A percentile compares a stretch with the other conserved stretches of the same genome.
phyloP scores from a whole-genome alignment of 2,329 filamentous ascomycete species.

The Aspergillus luchuensis region DNA sequence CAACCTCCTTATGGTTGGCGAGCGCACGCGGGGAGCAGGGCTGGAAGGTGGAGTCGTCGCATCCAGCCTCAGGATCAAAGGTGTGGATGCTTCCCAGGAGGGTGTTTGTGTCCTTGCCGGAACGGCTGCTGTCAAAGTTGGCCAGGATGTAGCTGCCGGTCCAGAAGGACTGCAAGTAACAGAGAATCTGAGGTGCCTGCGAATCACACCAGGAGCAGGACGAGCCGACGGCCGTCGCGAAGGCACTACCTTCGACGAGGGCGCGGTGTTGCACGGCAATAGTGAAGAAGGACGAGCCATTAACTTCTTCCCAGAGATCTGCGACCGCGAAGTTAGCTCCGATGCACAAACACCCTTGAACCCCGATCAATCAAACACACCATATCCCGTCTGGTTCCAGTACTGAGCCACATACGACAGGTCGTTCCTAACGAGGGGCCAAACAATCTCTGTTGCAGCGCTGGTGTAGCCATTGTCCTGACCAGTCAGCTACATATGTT shows the following conservation, averaged over 20 bases:
- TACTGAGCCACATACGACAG: conserved; percentile 64
- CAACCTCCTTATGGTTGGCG: conserved; percentile 73
- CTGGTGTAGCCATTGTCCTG: conserved; percentile 57
- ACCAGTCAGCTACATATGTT: conserved; percentile 1
- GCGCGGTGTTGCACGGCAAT: conserved; percentile 68
- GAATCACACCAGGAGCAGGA: conserved; percentile 62
- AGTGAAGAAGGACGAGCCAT: conserved; percentile 78
- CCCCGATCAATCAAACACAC: conserved; percentile 11
- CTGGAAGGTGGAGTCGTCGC: conserved; percentile 65
- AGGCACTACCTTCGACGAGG: conserved; percentile 58
- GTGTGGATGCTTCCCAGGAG: conserved; percentile 55
- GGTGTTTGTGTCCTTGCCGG: conserved; percentile 72
- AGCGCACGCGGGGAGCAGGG: conserved; percentile 70
- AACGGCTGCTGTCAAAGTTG: conserved; percentile 66
- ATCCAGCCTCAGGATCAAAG: conserved; percentile 38
- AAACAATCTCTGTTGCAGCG: conserved; percentile 60
- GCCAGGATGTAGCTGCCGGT: conserved; percentile 62
- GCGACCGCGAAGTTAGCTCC: background rate
- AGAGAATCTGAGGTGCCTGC: conserved; percentile 70
- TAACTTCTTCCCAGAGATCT: conserved; percentile 80
- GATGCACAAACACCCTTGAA: background rate
- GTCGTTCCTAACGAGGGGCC: conserved; percentile 76
- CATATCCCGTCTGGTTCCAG: conserved; percentile 63
- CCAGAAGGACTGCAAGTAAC: conserved; percentile 77
- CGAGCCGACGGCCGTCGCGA: conserved; percentile 66